Percentiles rank a stretch among this genome's conserved stretches.
phyloP scores from a whole-genome alignment of 139 green algal species.

The Micractinium conductrix region DNA sequence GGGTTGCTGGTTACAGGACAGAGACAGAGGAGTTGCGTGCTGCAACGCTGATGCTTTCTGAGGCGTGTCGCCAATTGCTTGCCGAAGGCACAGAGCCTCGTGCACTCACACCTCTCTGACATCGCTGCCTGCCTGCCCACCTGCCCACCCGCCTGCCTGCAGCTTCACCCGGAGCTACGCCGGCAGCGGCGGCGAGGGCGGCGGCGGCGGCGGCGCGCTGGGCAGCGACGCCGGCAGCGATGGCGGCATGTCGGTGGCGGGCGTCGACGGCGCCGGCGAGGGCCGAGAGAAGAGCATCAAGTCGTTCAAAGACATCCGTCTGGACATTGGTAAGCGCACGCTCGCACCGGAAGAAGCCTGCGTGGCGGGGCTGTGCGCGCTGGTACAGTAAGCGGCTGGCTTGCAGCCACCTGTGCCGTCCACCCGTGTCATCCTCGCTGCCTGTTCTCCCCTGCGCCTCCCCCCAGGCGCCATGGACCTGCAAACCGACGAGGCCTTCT shows the following conservation, averaged over 20 bases:
- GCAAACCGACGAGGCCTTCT: conserved; percentile 73
- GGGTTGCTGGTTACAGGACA: background rate
- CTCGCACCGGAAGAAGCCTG: no score
- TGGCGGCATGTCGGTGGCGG: no score
- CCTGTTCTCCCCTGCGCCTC: background rate
- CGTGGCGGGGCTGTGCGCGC: no score
- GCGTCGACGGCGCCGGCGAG: background rate
- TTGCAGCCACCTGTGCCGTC: background rate
- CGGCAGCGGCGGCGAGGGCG: background rate
- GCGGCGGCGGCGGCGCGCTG: background rate
- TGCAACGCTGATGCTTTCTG: background rate
- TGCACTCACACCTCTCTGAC: background rate
- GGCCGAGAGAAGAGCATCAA: conserved; percentile 63
- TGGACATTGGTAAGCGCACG: conserved; percentile 42
- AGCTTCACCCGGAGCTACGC: background rate
- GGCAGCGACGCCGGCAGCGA: background rate
- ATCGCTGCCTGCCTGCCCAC: background rate
- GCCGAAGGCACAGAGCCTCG: background rate
- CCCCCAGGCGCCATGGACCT: conserved; percentile 32
- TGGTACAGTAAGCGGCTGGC: no score
- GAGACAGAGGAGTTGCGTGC: background rate
- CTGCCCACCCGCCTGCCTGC: background rate
- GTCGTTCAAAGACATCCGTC: conserved; percentile 78
- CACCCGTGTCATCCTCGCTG: background rate
- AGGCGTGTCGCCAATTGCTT: background rate